phyloP scores from a whole-genome alignment of 2,329 filamentous ascomycete species.

The Alternaria sp. region DNA sequence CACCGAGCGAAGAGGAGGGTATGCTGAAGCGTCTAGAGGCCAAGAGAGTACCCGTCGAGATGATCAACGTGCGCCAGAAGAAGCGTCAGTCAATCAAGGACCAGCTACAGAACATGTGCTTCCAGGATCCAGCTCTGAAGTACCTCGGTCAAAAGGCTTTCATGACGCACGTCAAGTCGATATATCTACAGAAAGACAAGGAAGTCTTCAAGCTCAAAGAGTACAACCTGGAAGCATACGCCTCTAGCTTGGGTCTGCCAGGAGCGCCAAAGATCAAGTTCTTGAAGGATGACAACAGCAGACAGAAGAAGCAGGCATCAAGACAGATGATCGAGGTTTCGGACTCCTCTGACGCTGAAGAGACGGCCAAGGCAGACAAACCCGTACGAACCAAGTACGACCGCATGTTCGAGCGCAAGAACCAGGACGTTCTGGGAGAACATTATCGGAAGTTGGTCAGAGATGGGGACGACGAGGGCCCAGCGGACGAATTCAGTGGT shows the following conservation, averaged over 20 bases:
- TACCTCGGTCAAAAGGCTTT: constrained; percentile 97
- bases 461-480: constrained; percentile 52
- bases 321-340: constrained; percentile 66
- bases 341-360: constrained; percentile 67
- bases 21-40: constrained; percentile 85
- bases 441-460: constrained; percentile 90
- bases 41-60: constrained; percentile 87
- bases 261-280: constrained; percentile 94
- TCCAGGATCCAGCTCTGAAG: constrained; percentile 91
- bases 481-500: constrained; percentile 45
- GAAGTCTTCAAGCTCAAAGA: constrained; percentile 85
- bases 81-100: constrained; percentile 87
- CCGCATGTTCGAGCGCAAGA: constrained; percentile 95
- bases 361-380: constrained; percentile 59
- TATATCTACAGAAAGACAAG: constrained; percentile 90
- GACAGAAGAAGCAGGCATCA: constrained; percentile 85
- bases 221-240: constrained; percentile 84
- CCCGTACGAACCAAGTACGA: constrained; percentile 94
- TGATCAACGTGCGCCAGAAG: constrained; percentile 84
- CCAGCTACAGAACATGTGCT: constrained; percentile 92
- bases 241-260: constrained; percentile 83
- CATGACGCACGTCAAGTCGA: constrained; percentile 82
- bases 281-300: constrained; percentile 85
- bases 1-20: constrained; percentile 90
- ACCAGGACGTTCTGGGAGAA: constrained; percentile 92